These are phyloP conservation scores for Thraustotheca clavata DNA, from an alignment of 352 stramenopile species.

Conservation along the genomic window DNA sequence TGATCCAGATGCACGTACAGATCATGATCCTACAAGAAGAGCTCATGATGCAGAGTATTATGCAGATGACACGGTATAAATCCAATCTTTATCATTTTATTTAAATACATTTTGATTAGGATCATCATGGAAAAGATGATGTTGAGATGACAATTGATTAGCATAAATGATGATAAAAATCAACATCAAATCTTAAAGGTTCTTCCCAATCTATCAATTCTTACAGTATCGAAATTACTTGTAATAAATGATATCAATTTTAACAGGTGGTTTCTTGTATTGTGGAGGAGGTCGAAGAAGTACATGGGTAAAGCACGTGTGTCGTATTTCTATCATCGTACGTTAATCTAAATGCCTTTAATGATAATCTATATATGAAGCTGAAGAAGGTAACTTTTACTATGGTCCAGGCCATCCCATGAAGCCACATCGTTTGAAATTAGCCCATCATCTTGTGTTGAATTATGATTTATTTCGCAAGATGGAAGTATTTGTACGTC, in stretches of 20 bases:
- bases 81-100: neutral
- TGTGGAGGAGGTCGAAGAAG: too few species aligned
- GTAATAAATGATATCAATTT: neutral
- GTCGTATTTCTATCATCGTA: neutral
- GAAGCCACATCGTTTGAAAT: constrained; percentile 96
- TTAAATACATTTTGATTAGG: neutral
- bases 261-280: neutral
- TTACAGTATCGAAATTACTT: neutral
- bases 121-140: constrained; percentile 5
- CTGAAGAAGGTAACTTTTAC: constrained; percentile 96
- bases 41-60: constrained; percentile 79
- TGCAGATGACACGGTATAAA: constrained; percentile 54
- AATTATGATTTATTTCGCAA: constrained; percentile 97
- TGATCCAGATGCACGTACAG: constrained; percentile 51
- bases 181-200: neutral
- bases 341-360: too few species aligned
- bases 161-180: neutral
- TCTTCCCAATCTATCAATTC: neutral
- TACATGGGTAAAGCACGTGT: neutral
- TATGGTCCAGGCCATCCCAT: constrained; percentile 96
- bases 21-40: constrained; percentile 54
- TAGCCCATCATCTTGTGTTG: constrained; percentile 98
- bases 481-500: constrained; percentile 96
- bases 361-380: too few species aligned
- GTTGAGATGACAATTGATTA: neutral